Evolutionary conservation across 2,329 filamentous ascomycete genomes (phyloP), one percentile per base, ranked within the genome.

Genomic region (Aspergillus sp.): DNA sequence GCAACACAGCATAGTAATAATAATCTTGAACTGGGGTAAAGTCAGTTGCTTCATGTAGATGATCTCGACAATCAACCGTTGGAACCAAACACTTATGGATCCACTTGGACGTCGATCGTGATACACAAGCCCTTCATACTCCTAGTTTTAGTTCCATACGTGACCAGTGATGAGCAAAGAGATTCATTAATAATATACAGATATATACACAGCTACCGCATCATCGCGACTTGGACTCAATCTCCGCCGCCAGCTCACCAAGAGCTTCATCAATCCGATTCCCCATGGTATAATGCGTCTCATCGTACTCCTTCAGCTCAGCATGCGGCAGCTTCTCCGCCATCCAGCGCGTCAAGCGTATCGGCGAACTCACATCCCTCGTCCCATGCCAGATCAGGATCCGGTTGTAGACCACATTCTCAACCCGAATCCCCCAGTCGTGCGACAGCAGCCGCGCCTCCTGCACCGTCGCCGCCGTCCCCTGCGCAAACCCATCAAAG

Each of bases 311-410:
- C 2, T 58, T 56, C 9, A 76, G 54, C 3, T 55, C 55, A 4
- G 61, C 60, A 31, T 74, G 60, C 2, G 69, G 71, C 25, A 78
- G 45, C 11, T 60, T 58, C 21, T 71, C 60, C 1, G 70, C 68
- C 62, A 76, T 66, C 47, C 70, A 73, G n/a, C 70, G 63, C 4
- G 72, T 63, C 23, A 74, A 62, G n/a, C 58, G 52, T 3, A 72
- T 55, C 25, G 36, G 70, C 3, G 53, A 64, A 55, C 59, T 74
- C 29, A 17, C 64, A 53, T 57, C 67, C 45, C 51, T 66, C 21
- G 42, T 66, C 47, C 54, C 66, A 54, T 68, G 64, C 62, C 64
- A 69, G n/a, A 70, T 62, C 16, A 53, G 51, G 11, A 69, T 51
- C 17, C 58, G 56, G 36, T 61, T 49, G 34, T 62, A 68, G 5